phyloP scores from a whole-genome alignment of 176 grass and related monocot genomes.

The Carex myosuroides region DNA sequence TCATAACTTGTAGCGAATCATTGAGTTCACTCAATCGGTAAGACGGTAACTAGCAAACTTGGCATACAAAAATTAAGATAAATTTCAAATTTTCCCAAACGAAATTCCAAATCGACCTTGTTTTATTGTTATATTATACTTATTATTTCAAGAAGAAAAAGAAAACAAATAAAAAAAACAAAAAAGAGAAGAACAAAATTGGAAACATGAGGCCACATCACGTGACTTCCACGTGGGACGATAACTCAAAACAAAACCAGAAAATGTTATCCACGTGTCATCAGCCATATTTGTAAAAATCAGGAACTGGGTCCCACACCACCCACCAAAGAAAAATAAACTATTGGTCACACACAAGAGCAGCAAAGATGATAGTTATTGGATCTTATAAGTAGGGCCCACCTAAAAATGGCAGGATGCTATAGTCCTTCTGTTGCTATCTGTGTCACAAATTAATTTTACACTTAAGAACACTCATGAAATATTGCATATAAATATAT shows the following conservation, averaged over 20 bases:
- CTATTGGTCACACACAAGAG: neutral
- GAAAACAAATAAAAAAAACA: neutral
- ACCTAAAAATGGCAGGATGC: neutral
- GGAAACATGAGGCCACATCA: neutral
- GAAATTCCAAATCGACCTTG: too few relatives aligned
- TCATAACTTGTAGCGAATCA: neutral
- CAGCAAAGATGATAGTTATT: neutral
- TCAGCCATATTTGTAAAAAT: slow-evolving; percentile 1
- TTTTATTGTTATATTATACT: too few relatives aligned
- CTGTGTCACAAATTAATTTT: neutral
- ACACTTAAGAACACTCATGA: neutral
- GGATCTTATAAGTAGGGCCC: neutral
- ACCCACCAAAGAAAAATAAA: neutral
- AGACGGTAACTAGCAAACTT: neutral
- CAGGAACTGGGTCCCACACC: neutral
- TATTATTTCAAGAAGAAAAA: too few relatives aligned
- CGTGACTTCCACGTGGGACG: neutral
- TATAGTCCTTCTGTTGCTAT: neutral
- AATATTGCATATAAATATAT: neutral
- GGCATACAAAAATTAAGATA: too few relatives aligned
- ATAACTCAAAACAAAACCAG: neutral
- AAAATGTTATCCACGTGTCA: slow-evolving; percentile 33
- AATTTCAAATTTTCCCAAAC: too few relatives aligned
- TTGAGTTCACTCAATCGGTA: neutral
- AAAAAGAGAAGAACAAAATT: neutral